Percentiles rank a stretch among this genome's conserved stretches.
Conservation (phyloP, 768 basidiomycete species). For the Coprinopsis sp. region DNA sequence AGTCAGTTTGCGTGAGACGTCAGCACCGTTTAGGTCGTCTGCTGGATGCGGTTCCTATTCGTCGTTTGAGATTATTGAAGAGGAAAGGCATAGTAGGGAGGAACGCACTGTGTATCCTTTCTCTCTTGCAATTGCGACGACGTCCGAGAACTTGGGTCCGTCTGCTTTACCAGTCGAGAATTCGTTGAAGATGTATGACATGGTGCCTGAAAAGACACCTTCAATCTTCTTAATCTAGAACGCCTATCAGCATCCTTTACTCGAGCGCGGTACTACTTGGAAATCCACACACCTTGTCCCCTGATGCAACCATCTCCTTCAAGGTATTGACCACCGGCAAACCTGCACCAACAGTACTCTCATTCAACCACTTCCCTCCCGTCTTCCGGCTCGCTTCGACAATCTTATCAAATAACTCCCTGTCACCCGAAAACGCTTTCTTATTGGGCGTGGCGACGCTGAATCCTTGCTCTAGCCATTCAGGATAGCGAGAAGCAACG, state of each 20-base stretch:
- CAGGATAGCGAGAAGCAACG: slow-evolving; percentile 79
- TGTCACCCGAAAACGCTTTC: slow-evolving; percentile 82
- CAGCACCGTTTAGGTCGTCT: slow-evolving; percentile 94
- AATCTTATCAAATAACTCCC: slow-evolving; percentile 66
- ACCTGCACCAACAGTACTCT: slow-evolving; percentile 94
- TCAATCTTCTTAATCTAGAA: slow-evolving; percentile 81
- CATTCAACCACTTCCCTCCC: slow-evolving; percentile 72
- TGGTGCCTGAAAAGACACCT: slow-evolving; percentile 95
- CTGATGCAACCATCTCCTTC: slow-evolving; percentile 87
- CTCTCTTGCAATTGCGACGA: slow-evolving; percentile 83
- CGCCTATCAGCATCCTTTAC: too few relatives aligned
- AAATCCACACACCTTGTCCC: slow-evolving; percentile 66
- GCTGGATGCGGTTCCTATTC: slow-evolving; percentile 92
- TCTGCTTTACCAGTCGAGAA: slow-evolving; percentile 69
- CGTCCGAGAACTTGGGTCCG: slow-evolving; percentile 76
- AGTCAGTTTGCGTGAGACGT: slow-evolving; percentile 95
- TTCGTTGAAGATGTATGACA: slow-evolving; percentile 99
- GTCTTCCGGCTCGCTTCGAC: slow-evolving; percentile 49
- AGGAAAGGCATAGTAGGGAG: not conserved
- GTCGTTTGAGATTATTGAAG: not conserved
- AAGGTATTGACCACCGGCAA: slow-evolving; percentile 88
- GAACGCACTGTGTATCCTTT: slow-evolving; percentile 86
- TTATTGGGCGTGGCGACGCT: slow-evolving; percentile 96
- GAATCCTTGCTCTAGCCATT: slow-evolving; percentile 72
- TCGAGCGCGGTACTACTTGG: not conserved